Base-by-base conservation (phyloP, 140 eudicot species). In the Bidens hawaiensis region DNA sequence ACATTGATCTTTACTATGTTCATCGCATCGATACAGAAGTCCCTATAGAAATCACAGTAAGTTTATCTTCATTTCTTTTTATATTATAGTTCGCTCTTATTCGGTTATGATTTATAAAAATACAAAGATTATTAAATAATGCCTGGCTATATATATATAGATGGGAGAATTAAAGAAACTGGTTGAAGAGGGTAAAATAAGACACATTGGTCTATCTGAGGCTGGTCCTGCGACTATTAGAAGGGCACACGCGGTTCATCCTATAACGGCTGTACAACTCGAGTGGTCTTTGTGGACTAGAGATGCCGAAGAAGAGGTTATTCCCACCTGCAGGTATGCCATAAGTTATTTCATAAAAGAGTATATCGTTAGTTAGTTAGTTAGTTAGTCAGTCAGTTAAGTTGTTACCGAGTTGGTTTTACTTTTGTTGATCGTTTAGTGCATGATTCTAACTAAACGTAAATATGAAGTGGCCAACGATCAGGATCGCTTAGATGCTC, bases 211-310 rank as follows among this genome's bases (percentile, higher is more conserved):
- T 17, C 50, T 80, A 18, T 80, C 85, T 9, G 85, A 80, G 42
- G 85, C 82, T 7, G 59, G 65, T 54, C 51, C 82, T 0, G 72
- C 68, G 16, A 75, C 85, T 14, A 80, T 80, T 25, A 71, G 85
- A 71, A 67, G 85, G 50, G 85, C 85, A 5, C 85, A 80, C 30
- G 85, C 85, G 2, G 79, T 80, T 62, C 85, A 80, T 50, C 85
- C 85, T 0, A 61, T 80, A 12, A 67, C 85, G 13, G 85, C 82
- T 0, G 82, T 80, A 6, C 85, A 80, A 12, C 18, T 75, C 23
- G 85, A 79, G 68, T 79, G 85, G 85, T 79, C 85, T 8, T 52
- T 79, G 46, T 80, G 85, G 85, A 48, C 76, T 22, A 71, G 85
- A 49, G 85, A 80, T 76, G 71, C 68, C 0, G 85, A 80, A 62